Evolutionary conservation across 2,329 filamentous ascomycete species (phyloP).

Genomic region (Teratosphaeria zuluensis): DNA sequence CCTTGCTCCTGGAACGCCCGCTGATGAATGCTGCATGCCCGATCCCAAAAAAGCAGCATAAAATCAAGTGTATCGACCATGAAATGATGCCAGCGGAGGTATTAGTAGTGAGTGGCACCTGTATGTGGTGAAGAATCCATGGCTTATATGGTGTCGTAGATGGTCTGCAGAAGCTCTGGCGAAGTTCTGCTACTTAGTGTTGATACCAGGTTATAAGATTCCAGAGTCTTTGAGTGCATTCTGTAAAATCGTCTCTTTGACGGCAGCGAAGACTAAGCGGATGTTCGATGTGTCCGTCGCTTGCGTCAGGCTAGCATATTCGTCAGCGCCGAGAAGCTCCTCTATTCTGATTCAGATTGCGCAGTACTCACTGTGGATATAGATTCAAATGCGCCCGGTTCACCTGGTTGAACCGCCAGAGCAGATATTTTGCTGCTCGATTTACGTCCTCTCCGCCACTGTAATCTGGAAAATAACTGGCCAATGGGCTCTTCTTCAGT

Average conservation of each 20-base stretch:
- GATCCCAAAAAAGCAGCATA: background rate
- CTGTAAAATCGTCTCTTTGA: slow-evolving; percentile 97
- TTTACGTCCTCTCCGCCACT: slow-evolving; percentile 97
- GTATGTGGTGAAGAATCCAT: background rate
- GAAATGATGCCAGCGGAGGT: background rate
- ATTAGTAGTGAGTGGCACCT: background rate
- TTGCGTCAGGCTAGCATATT: slow-evolving; percentile 69
- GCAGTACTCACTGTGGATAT: slow-evolving; percentile 77
- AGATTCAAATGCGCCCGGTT: slow-evolving; percentile 92
- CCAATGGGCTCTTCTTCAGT: slow-evolving; percentile 75
- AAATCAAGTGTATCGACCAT: background rate
- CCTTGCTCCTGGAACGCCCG: background rate
- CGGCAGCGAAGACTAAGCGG: slow-evolving; percentile 90
- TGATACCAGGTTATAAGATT: slow-evolving; percentile 50
- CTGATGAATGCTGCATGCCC: background rate
- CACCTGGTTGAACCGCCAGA: slow-evolving; percentile 98
- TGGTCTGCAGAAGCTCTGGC: background rate
- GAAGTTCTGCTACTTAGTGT: background rate
- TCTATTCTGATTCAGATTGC: too few relatives aligned
- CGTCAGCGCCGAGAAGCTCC: background rate
- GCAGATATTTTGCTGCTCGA: slow-evolving; percentile 90
- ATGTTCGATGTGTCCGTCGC: slow-evolving; percentile 98
- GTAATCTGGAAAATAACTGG: slow-evolving; percentile 96
- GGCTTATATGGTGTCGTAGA: background rate
- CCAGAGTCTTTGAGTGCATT: slow-evolving; percentile 97